Evolutionary conservation across 306 rosid genomes (phyloP), one percentile per base, ranked within the genome.

Genomic region (Acacia melanoxylon): DNA sequence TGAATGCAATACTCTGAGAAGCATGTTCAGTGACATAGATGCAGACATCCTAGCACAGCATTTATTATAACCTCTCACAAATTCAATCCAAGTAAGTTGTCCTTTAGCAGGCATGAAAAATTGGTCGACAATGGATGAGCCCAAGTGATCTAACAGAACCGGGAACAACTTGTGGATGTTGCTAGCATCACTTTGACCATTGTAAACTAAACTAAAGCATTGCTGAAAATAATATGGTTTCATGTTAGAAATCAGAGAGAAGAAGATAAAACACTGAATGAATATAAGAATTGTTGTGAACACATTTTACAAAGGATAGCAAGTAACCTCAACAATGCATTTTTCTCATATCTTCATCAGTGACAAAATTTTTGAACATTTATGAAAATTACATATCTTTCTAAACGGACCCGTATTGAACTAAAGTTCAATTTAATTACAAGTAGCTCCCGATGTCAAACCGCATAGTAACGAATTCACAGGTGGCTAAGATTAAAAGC

Each of bases 71-170:
- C 99, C 94, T 67, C 51, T 89, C 14, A 93, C 87, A 69, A 95
- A 92, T 80, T 87, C 94, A 78, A 93, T 59, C 99, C 99, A 95
- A 25, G 74, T 80, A 41, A 95, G 81, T 74, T 91, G 94, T 7
- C 75, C 95, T 82, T 89, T 80, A n/a, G 78, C 89, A 10, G 89
- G 2, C 16, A 78, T 78, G 75, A 95, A 91, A 74, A 90, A 89
- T 35, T 90, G 86, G 78, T 91, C 95, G 59, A 72, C 88, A 1
- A 91, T 82, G 0, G 91, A 78, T 67, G 91, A 83, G 66, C 97
- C 95, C 22, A 90, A 35, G 73, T 87, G 90, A 81, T 93, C 94
- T 87, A 93, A 80, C 68, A 93, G 29, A 4, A 46, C 81, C 4
- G 89, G 83, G 48, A 95, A 91, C 10, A 80, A 80, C 77, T 85